Percentiles rank a stretch among this genome's conserved stretches.
phyloP scores from a whole-genome alignment of 2,329 filamentous ascomycete genomes.

The Colletotrichum sp. region DNA sequence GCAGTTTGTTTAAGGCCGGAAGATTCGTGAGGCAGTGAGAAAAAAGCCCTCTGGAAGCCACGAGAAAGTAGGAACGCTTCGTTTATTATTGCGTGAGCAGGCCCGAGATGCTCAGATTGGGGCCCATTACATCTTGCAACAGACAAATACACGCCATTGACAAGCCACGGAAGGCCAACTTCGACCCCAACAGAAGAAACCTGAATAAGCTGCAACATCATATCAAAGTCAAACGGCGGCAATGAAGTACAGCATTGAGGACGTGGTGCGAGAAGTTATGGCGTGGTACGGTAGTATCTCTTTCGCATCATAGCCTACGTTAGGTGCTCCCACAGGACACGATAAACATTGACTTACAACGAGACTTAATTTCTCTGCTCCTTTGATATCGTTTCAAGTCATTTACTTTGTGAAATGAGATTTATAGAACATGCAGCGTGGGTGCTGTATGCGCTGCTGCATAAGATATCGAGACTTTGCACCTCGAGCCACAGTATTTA shows the following conservation, averaged over 20 bases:
- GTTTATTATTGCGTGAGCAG: neutral
- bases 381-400: rapidly evolving
- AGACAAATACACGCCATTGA: rapidly evolving
- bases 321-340: too few relatives aligned
- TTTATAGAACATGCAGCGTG: neutral
- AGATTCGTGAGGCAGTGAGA: too few relatives aligned
- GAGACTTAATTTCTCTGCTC: neutral
- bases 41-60: too few relatives aligned
- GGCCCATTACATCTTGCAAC: neutral
- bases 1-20: too few relatives aligned
- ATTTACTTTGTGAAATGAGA: neutral
- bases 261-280: neutral
- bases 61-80: too few relatives aligned
- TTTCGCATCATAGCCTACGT: rapidly evolving
- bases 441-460: neutral
- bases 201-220: rapidly evolving
- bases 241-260: rapidly evolving
- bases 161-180: neutral
- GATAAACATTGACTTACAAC: too few relatives aligned
- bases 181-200: rapidly evolving
- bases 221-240: rapidly evolving
- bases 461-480: neutral
- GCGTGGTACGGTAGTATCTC: neutral
- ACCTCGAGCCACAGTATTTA: neutral
- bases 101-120: neutral